These are phyloP conservation scores for Komagataella phaffii DNA, from an alignment of 805 yeast species.

Conservation along the genomic window DNA sequence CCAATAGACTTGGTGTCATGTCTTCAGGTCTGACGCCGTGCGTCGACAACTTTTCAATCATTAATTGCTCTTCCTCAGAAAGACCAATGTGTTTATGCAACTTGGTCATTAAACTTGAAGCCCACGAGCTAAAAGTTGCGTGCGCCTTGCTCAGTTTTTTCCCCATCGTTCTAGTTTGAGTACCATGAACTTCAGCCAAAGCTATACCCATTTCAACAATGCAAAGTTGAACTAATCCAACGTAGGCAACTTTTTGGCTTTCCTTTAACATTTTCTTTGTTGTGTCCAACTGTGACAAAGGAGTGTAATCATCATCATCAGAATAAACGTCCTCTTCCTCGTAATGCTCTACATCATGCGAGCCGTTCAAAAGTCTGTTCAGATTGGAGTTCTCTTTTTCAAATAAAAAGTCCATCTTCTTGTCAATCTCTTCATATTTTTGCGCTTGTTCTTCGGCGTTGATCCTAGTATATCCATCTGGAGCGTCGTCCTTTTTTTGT, in stretches of 20 bases:
- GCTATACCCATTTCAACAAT: constrained; percentile 72
- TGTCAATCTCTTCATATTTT: constrained; percentile 39
- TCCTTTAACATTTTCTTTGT: constrained; percentile 76
- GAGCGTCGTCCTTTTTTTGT: constrained; percentile 25
- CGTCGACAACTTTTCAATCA: constrained; percentile 76
- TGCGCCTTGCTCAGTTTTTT: constrained; percentile 54
- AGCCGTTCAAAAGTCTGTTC: constrained; percentile 13
- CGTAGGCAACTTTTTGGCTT: constrained; percentile 81
- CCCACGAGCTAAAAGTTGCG: constrained; percentile 77
- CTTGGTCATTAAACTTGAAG: constrained; percentile 53
- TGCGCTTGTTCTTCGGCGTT: constrained; percentile 80
- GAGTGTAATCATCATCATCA: constrained; percentile 23
- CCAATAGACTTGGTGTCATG: constrained; percentile 48
- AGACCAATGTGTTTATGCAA: constrained; percentile 76
- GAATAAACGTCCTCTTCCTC: constrained; percentile 15
- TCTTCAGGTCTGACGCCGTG: constrained; percentile 76
- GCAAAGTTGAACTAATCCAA: constrained; percentile 67
- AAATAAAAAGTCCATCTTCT: constrained; percentile 39
- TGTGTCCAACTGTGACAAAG: constrained; percentile 57
- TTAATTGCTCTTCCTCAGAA: constrained; percentile 57
- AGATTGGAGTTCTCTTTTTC: constrained; percentile 18
- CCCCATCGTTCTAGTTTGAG: constrained; percentile 39
- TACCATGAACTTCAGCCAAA: constrained; percentile 46
- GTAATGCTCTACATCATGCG: constrained; percentile 10
- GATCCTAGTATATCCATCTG: constrained; percentile 76